Evolutionary conservation across 169 alveolate species (phyloP).

Genomic region (Eimeria praecox): DNA sequence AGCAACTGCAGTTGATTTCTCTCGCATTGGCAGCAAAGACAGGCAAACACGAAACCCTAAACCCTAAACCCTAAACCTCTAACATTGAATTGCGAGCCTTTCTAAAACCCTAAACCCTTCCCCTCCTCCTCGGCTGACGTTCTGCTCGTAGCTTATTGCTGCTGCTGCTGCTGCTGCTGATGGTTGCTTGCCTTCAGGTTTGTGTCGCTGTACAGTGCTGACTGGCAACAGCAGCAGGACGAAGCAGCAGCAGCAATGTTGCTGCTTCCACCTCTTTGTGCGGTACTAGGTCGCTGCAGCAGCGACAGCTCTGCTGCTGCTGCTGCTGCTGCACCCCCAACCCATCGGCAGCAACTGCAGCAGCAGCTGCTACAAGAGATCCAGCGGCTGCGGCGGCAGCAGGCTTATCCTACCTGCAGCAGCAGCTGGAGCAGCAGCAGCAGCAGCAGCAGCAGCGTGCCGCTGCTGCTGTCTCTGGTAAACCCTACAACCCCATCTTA

Average conservation of each 20-base stretch:
- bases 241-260: slow-evolving; percentile 51
- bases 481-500: neutral
- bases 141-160: neutral
- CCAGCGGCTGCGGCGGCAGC: neutral
- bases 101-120: neutral
- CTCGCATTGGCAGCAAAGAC: neutral
- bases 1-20: neutral
- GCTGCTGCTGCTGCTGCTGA: slow-evolving; percentile 16
- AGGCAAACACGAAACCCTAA: slow-evolving; percentile 8
- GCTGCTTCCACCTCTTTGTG: slow-evolving; percentile 27
- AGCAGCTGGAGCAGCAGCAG: slow-evolving; percentile 38
- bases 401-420: neutral
- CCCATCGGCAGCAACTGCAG: neutral
- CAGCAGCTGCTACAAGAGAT: slow-evolving; percentile 70
- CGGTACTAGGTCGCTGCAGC: slow-evolving; percentile 5
- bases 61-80: neutral
- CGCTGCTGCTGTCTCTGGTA: neutral
- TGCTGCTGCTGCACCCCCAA: slow-evolving; percentile 29
- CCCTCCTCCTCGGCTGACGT: neutral
- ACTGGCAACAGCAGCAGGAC: slow-evolving; percentile 50
- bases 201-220: neutral
- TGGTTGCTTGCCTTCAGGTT: neutral
- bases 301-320: slow-evolving; percentile 25
- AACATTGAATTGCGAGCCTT: neutral
- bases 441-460: slow-evolving; percentile 15